phyloP scores from a whole-genome alignment of 805 yeast species.

The Cyberlindnera xishuangbannaensis region DNA sequence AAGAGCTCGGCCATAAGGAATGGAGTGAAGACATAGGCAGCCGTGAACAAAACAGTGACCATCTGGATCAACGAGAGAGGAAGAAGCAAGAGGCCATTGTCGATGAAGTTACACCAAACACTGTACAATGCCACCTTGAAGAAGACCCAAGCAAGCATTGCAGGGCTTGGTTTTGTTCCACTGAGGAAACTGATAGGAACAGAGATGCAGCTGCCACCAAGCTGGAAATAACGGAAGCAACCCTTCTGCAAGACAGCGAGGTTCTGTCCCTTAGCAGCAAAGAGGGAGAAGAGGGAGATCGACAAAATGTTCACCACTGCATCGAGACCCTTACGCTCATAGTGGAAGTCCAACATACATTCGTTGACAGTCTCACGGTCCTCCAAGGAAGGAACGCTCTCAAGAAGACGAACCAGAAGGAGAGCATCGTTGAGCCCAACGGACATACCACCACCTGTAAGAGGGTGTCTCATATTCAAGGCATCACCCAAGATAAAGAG shows the following conservation, averaged over 20 bases:
- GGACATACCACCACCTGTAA: constrained; percentile 99
- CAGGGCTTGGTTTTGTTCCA: constrained; percentile 76
- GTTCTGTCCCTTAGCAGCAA: constrained; percentile 75
- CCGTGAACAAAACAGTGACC: constrained; percentile 62
- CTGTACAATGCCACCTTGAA: constrained; percentile 87
- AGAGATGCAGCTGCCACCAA: constrained; percentile 74
- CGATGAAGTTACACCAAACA: constrained; percentile 59
- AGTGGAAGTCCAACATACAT: constrained; percentile 63
- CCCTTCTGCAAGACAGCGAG: constrained; percentile 75
- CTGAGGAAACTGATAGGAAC: constrained; percentile 81
- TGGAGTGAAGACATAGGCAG: constrained; percentile 76
- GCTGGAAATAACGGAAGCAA: constrained; percentile 78
- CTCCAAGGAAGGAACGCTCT: constrained; percentile 42
- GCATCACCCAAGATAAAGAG: constrained; percentile 87
- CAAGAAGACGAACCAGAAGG: constrained; percentile 58
- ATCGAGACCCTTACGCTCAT: constrained; percentile 70
- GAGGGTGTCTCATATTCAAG: constrained; percentile 94
- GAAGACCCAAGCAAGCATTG: constrained; percentile 74
- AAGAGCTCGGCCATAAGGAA: constrained; percentile 38
- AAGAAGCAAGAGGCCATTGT: constrained; percentile 58
- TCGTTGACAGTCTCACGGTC: constrained; percentile 53
- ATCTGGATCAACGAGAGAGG: constrained; percentile 71
- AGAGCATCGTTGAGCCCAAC: constrained; percentile 88
- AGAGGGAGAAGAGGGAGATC: constrained; percentile 81
- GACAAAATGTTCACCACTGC: constrained; percentile 87